phyloP scores from a whole-genome alignment of 2,329 filamentous ascomycete species.

The Ceratocystis alfenasii region DNA sequence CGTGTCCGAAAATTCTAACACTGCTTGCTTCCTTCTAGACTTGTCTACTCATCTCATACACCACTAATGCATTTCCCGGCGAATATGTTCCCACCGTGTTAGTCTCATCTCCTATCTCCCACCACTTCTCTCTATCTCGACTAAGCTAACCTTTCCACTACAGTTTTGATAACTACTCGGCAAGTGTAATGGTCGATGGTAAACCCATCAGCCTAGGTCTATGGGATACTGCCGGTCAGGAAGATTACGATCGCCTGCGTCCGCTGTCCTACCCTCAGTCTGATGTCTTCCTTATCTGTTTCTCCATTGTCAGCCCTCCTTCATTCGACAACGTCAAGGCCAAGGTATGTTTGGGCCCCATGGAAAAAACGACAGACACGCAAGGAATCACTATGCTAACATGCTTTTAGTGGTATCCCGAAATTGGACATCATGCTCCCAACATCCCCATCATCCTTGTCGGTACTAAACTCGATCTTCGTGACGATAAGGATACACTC shows the following conservation, averaged over 20 bases:
- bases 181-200: conserved; percentile 97
- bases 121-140: not conserved
- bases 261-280: conserved; percentile 97
- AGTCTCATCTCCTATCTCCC: conserved; percentile 30
- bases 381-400: no score
- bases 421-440: conserved; percentile 93
- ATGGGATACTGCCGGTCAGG: conserved; percentile 97
- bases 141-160: conserved; percentile 14
- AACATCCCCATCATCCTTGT: conserved; percentile 94
- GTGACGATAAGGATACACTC: conserved; percentile 73
- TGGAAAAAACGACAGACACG: not conserved
- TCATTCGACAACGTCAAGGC: conserved; percentile 99
- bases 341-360: conserved; percentile 52
- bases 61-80: conserved; percentile 98
- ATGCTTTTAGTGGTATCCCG: conserved; percentile 69
- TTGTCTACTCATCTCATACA: conserved; percentile 98
- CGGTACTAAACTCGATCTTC: conserved; percentile 89
- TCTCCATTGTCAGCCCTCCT: conserved; percentile 93
- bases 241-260: conserved; percentile 92
- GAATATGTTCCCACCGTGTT: conserved; percentile 99
- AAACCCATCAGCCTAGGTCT: conserved; percentile 93
- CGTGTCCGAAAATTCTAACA: conserved; percentile 26
- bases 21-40: conserved; percentile 47
- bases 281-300: conserved; percentile 96
- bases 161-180: conserved; percentile 98